Base-by-base conservation (phyloP, 2,329 filamentous ascomycete species). In the Arthrobotrys pseudoclavata region DNA sequence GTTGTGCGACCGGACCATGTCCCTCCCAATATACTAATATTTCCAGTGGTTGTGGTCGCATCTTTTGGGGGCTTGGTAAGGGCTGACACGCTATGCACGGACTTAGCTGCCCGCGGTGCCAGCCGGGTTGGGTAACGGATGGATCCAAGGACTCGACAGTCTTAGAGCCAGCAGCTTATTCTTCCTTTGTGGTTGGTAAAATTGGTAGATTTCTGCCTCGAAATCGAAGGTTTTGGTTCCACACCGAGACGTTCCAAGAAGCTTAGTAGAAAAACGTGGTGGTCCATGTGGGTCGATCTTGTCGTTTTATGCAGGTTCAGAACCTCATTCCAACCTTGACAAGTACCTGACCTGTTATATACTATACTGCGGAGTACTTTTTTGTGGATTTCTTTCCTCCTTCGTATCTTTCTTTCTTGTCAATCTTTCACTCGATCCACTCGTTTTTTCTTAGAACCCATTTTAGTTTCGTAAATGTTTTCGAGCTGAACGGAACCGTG, bases 1-100 rank as follows among this genome's bases (percentile, higher is more conserved):
- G 26, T 50, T 63, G 69, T 69, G 61, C 52, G 61, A 31, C 52
- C 47, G 34, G 60, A 40, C 52, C 64, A 76, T 76, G 71, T 66
- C 34, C 40, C 37, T 64, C n/a, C 66, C 48, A 66, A 61, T 67
- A 63, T 55, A 60, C 20, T 24, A 48, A 7, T 24, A 42, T 60
- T 45, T 20, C 3, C 52, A 22, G 37, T 57, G 50, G 50, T 64
- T 55, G 24, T 29, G 61, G 62, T 74, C 69, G 69, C 69, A 74
- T 45, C 50, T 74, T 67, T 55, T 66, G 62, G 60, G 61, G 60
- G 61, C 69, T 71, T 77, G 67, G 74, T 76, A 77, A 71, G 60
- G 67, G 74, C 67, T 71, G 74, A 77, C 74, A 77, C 55, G 67
- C 67, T 57, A 77, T 69, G 74, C 74, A 77, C 74, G 74, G 74